phyloP scores from a whole-genome alignment of 2,329 filamentous ascomycete species.

The Sclerotinia nivalis region DNA sequence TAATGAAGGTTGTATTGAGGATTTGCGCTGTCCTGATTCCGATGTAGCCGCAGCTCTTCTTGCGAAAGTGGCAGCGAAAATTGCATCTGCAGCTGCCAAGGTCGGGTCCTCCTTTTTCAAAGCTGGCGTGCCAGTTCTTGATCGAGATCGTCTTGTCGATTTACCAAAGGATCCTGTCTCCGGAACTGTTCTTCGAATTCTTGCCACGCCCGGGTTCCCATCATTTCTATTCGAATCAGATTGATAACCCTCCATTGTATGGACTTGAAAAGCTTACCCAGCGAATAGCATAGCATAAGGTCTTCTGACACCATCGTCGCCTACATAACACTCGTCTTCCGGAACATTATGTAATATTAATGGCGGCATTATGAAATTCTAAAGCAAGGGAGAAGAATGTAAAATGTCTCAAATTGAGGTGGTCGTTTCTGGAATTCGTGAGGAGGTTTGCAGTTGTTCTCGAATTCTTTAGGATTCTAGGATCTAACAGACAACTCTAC shows the following conservation, averaged over 20 bases:
- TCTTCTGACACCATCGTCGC: slow-evolving; percentile 64
- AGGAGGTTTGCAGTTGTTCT: not conserved
- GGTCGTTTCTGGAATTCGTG: slow-evolving; percentile 17
- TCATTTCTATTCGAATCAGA: slow-evolving; percentile 49
- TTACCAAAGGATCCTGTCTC: slow-evolving; percentile 68
- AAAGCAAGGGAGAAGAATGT: slow-evolving; percentile 22
- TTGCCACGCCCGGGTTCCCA: slow-evolving; percentile 50
- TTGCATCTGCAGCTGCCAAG: slow-evolving; percentile 59
- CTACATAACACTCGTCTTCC: slow-evolving; percentile 66
- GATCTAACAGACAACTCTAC: slow-evolving; percentile 4
- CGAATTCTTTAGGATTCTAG: slow-evolving; percentile 7
- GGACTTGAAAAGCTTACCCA: slow-evolving; percentile 50
- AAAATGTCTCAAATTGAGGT: slow-evolving; percentile 10
- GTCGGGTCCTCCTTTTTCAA: slow-evolving; percentile 59
- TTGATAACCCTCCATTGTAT: slow-evolving; percentile 21
- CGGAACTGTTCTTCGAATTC: slow-evolving; percentile 55
- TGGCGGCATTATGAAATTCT: slow-evolving; percentile 54
- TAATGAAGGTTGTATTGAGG: slow-evolving; percentile 36
- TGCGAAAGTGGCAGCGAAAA: slow-evolving; percentile 61
- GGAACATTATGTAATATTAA: slow-evolving; percentile 69
- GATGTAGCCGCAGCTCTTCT: slow-evolving; percentile 42
- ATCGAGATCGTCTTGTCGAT: slow-evolving; percentile 63
- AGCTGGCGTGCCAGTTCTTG: slow-evolving; percentile 58
- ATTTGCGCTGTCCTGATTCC: slow-evolving; percentile 41
- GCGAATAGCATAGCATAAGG: slow-evolving; percentile 68